Conservation (phyloP, 2,329 filamentous ascomycete genomes). For the Aspergillus sp. region DNA sequence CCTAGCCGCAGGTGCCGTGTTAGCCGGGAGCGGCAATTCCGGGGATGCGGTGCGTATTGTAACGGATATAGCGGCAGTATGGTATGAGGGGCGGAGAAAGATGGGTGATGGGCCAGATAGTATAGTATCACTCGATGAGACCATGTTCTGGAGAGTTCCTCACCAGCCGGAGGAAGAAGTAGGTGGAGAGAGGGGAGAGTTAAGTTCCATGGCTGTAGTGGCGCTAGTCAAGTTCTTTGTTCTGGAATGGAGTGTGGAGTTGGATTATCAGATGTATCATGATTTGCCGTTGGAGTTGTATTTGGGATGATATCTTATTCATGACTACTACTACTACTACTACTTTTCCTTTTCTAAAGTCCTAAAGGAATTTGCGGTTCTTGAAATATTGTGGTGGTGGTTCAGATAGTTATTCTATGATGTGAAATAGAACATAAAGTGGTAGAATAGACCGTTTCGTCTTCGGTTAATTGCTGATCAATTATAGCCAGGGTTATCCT, state of each 20-base stretch:
- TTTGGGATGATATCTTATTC: background rate
- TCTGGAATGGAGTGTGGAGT: constrained; percentile 14
- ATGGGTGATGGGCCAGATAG: no score
- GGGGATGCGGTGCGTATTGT: constrained; percentile 12
- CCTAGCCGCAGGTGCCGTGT: constrained; percentile 10
- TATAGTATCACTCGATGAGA: background rate
- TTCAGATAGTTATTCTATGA: no score
- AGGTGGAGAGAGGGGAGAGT: background rate
- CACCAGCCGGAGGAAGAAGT: background rate
- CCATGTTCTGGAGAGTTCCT: background rate
- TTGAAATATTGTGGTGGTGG: no score
- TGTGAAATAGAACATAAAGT: no score
- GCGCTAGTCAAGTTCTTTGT: constrained; percentile 18
- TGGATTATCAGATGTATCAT: constrained; percentile 16
- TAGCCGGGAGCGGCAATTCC: constrained; percentile 13
- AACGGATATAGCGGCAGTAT: constrained; percentile 8
- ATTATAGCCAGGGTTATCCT: no score
- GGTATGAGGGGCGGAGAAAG: background rate
- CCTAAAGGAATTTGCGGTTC: no score
- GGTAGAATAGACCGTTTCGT: no score
- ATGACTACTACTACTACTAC: no score
- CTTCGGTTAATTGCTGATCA: no score
- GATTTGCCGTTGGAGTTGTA: constrained; percentile 10
- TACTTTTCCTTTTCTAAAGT: background rate
- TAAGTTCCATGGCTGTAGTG: constrained; percentile 11